Base-by-base conservation (phyloP, 176 grass and related monocot genomes). In the Dendrocalamus sinicus region DNA sequence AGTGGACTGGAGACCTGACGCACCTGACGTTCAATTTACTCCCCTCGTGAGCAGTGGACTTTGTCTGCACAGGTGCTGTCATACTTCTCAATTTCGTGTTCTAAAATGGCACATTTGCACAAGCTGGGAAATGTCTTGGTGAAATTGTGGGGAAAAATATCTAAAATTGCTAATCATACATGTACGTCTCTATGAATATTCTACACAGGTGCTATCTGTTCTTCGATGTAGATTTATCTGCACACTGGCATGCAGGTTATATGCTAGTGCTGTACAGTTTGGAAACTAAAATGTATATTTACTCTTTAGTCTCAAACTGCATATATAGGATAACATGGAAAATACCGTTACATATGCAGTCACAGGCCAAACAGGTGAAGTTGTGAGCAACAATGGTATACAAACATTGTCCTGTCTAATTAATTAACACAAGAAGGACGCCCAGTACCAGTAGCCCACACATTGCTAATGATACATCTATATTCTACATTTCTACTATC, bases 401-500 rank as follows among this genome's bases (percentile, higher is more conserved):
- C n/a, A 51, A 44, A 64, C 32, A 84, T 8, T 54, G 5, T 12
- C 5, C 16, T 72, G 15, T 72, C 17, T 50, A 78, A 32, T 23
- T 88, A 64, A 50, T 44, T 64, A 78, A 63, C 66, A 13, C 16
- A 6, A 83, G n/a, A 81, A 75, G 43, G 37, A 73, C 35, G 45
- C 46, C 65, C 41, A 78, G 53, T 26, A 64, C 55, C 61, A n/a
- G 8, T 59, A 71, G 8, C 9, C 9, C 48, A 51, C 4, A 51
- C 48, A 14, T 51, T 14, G 48, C 48, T 51, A 51, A 51, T 51
- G 48, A 51, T 51, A 51, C 13, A 15, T 15, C 48, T 51, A 15
- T 51, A 51, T 51, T 51, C 12, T 51, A 51, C 48, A 14, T 14
- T 51, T 51, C 12, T 51, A 5, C 48, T 51, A 51, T 51, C 48